Conservation (phyloP, 2,329 filamentous ascomycete species). For the Colletotrichum aenigma region DNA sequence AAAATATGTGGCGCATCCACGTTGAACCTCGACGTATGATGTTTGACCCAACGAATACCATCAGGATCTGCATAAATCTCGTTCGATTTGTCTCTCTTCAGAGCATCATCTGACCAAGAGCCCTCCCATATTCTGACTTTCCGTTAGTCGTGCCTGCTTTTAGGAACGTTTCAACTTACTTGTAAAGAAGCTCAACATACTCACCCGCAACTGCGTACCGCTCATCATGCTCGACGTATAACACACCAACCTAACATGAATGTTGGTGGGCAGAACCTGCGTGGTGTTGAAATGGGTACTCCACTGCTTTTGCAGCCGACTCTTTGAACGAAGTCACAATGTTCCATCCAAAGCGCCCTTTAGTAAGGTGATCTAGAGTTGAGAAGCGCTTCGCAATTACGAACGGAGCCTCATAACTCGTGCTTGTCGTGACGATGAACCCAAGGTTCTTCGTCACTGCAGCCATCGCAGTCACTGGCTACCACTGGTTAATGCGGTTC, state of each 20-base stretch:
- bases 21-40: neutral
- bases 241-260: neutral
- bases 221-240: constrained; percentile 57
- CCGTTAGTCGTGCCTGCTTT: too few species aligned
- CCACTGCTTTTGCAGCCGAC: constrained; percentile 38
- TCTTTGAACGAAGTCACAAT: constrained; percentile 67
- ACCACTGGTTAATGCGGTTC: neutral
- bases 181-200: constrained; percentile 65
- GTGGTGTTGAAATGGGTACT: neutral
- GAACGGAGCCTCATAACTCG: constrained; percentile 66
- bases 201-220: constrained; percentile 66
- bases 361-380: constrained; percentile 65
- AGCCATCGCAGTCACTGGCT: constrained; percentile 56
- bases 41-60: neutral
- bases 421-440: constrained; percentile 67
- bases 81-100: neutral
- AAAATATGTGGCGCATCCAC: neutral
- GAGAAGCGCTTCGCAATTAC: constrained; percentile 66
- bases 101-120: neutral
- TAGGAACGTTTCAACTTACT: constrained; percentile 52
- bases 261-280: neutral
- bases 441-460: constrained; percentile 67
- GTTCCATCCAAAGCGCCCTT: constrained; percentile 68
- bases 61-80: neutral
- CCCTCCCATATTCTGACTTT: neutral